phyloP scores from a whole-genome alignment of 202 grass and related monocot species.

The Panicum virgatum region DNA sequence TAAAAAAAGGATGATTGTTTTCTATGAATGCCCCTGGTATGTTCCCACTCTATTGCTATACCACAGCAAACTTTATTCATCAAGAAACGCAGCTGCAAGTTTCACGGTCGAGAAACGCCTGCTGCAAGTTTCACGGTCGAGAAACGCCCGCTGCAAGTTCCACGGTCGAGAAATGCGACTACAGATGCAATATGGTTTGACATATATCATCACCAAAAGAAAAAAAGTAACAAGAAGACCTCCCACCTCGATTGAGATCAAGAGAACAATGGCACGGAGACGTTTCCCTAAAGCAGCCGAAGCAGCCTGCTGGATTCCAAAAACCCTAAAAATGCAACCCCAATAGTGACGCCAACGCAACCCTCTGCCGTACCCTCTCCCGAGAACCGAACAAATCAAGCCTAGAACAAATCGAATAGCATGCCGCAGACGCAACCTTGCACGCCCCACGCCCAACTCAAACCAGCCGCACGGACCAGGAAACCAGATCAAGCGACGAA shows the following conservation, averaged over 20 bases:
- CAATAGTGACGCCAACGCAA: not conserved
- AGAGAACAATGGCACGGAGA: slow-evolving; percentile 6
- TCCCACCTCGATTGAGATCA: not conserved
- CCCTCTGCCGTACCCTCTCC: not conserved
- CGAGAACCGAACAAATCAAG: not conserved
- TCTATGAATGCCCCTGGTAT: no score
- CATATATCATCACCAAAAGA: not conserved
- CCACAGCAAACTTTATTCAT: not conserved
- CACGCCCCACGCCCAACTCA: not conserved
- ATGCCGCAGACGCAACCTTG: not conserved
- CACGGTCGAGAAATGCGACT: not conserved
- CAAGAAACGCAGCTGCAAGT: not conserved
- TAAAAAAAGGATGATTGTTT: not conserved
- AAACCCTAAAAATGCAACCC: not conserved
- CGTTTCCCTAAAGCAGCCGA: not conserved
- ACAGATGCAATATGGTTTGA: not conserved
- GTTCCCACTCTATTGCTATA: not conserved
- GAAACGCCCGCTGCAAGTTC: not conserved
- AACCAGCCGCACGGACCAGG: not conserved
- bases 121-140: not conserved
- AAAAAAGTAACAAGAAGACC: not conserved
- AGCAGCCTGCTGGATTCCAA: not conserved
- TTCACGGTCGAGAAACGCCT: not conserved
- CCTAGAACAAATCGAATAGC: not conserved
- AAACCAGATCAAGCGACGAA: slow-evolving; percentile 14